Base-by-base conservation (phyloP, 2,329 filamentous ascomycete genomes). In the Bisporella sp. region DNA sequence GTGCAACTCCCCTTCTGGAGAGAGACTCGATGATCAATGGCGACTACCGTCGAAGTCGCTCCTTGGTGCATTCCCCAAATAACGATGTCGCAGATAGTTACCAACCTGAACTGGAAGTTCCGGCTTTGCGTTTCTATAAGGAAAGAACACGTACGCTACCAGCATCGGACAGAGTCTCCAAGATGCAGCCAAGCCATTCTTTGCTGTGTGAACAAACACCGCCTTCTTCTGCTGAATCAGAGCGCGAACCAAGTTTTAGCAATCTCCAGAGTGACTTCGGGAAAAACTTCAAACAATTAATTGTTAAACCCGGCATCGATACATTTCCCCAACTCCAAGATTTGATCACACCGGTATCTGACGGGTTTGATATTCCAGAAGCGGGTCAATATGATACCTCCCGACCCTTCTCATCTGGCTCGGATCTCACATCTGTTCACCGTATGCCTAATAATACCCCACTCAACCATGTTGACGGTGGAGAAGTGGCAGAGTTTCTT, bases 341-440 rank as follows among this genome's bases (percentile, higher is more conserved):
- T 42, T 4, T 47, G 32, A n/a, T 39, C 28, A 49, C 48, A 8
- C 50, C 50, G n/a, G 37, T 39, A 8, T 37, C 48, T 4, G 37
- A 45, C 9, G 52, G 5, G 21, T 41, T 31, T 12, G 32, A 28
- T 6, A 37, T 11, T 6, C 45, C 45, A 21, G 21, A 21, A 21
- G 21, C 21, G 21, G 21, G 21, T 21, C 21, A 21, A 21, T 21
- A 21, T 21, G 21, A 21, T 11, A 42, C 51, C 9, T 43, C 45
- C 8, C 54, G 54, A 11, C 54, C 54, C 29, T 57, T 50, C 33
- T 55, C 54, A 11, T 45, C 54, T 21, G 21, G 21, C 11, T 54
- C 52, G 5, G 50, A 53, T 30, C 12, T 54, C 9, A 54, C 47
- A n/a, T 56, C 52, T 7, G 11, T 55, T 5, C 32, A 55, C 35